phyloP scores from a whole-genome alignment of 192 early-diverging fungal genomes.

The Haplosporangium gracile region DNA sequence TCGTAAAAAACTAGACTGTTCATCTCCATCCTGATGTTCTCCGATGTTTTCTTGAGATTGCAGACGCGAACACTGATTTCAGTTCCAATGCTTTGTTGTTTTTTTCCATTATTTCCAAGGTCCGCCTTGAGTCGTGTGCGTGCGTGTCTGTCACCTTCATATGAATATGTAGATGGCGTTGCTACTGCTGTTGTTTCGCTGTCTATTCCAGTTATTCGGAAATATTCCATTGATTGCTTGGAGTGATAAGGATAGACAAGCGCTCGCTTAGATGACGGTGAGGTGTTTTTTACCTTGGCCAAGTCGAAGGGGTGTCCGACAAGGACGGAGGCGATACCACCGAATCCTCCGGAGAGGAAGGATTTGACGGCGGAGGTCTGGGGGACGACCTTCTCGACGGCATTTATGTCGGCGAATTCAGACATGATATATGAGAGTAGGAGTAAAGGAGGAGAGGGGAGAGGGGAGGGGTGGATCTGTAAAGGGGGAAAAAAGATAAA shows the following conservation, averaged over 20 bases:
- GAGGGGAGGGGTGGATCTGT: not conserved
- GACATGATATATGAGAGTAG: constrained; percentile 33
- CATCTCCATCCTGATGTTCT: not conserved
- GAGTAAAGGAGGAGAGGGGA: not conserved
- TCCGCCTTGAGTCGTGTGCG: not conserved
- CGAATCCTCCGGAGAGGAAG: constrained; percentile 93
- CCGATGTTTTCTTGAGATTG: not conserved
- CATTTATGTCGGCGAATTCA: constrained; percentile 25
- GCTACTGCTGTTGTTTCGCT: not conserved
- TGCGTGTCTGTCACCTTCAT: not conserved
- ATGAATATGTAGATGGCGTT: not conserved
- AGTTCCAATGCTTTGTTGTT: not conserved
- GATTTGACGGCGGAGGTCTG: constrained; percentile 79
- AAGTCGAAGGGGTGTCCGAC: constrained; percentile 88
- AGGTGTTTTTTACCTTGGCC: constrained; percentile 71
- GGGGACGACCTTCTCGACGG: constrained; percentile 36
- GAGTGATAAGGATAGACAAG: too few species aligned
- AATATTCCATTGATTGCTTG: not conserved
- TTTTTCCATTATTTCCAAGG: not conserved
- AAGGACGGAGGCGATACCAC: constrained; percentile 62
- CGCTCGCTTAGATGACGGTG: not conserved
- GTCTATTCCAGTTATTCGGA: not conserved
- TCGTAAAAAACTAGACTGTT: not conserved
- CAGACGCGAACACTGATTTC: not conserved
- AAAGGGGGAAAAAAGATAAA: constrained; percentile 8